Conservation (phyloP, 192 early-diverging fungal genomes). For the Coemansia sp. region DNA sequence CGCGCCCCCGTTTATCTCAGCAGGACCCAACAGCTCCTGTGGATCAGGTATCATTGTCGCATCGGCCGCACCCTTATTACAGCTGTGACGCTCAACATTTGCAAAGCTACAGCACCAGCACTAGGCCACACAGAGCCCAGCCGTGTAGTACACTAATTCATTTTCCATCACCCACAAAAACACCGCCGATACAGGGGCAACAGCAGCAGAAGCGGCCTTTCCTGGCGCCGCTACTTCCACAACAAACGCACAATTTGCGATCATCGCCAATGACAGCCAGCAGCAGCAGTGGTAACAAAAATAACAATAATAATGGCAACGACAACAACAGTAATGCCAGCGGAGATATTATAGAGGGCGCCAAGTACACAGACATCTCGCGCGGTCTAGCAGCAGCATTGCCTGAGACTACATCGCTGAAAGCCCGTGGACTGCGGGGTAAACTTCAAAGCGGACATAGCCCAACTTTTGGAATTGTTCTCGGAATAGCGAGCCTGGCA, state of each 20-base stretch:
- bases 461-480: slow-evolving; percentile 34
- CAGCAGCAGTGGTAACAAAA: slow-evolving; percentile 3
- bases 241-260: slow-evolving; percentile 16
- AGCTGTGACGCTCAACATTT: neutral
- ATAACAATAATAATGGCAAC: neutral
- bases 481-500: slow-evolving; percentile 38
- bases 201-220: slow-evolving; percentile 5
- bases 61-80: slow-evolving; percentile 45
- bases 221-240: slow-evolving; percentile 5
- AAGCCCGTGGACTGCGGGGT: slow-evolving; percentile 14
- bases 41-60: slow-evolving; percentile 33
- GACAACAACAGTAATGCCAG: neutral
- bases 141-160: neutral
- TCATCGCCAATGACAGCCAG: slow-evolving; percentile 28
- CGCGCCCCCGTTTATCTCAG: slow-evolving; percentile 40
- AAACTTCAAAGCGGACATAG: slow-evolving; percentile 22
- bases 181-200: neutral
- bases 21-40: slow-evolving; percentile 21
- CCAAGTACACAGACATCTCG: slow-evolving; percentile 1
- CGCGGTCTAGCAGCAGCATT: slow-evolving; percentile 4
- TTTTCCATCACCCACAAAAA: slow-evolving; percentile 9
- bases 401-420: neutral
- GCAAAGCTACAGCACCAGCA: slow-evolving; percentile 9
- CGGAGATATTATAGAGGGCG: neutral
- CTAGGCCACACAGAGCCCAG: slow-evolving; percentile 1